Evolutionary conservation across 495 filamentous ascomycete species (phyloP), one percentile per base, ranked within the genome.

Genomic region (Pyrenopolyporus hunteri): DNA sequence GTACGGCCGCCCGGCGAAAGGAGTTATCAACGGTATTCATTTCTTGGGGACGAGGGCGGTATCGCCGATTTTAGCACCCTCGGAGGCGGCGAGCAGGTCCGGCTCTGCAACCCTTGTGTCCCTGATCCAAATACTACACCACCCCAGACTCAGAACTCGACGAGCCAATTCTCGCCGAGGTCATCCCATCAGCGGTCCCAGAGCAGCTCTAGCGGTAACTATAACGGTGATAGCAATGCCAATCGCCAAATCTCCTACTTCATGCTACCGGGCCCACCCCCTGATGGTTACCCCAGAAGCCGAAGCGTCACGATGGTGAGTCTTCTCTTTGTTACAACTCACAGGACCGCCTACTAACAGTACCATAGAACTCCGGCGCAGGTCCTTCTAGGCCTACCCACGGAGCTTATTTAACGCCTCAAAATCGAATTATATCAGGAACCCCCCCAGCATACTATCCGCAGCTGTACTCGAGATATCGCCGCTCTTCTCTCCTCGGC

Each of bases 61-160:
- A 73, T 69, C 39, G 58, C 67, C 3, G 73, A 74, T 29, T 73
- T 78, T 25, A 61, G 65, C 33, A 44, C 46, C 8, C 77, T 91
- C 2, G 86, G 85, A 20, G 92, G 92, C 35, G 92, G 92, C 8
- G 90, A 92, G 69, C 85, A 91, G 74, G 92, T 97, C 32, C 83
- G 92, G 45, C 85, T 97, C 8, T 97, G 92, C 80, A 96, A 97
- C 68, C 92, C 92, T 1, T 97, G 92, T 68, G 92, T 97, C 16
- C 92, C 92, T 20, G 92, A 97, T 73, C 92, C 92, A 2, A 95
- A 94, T 63, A 89, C 82, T 11, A 82, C 86, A 25, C 92, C 90
- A 37, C 77, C 78, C 10, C 71, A 71, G 45, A 64, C 64, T n/a
- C 74, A 73, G 25, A 62, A 55, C 10, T 47, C 56, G 16, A 20